Base-by-base conservation (phyloP, 768 basidiomycete species). In the Agaricus subrufescens region DNA sequence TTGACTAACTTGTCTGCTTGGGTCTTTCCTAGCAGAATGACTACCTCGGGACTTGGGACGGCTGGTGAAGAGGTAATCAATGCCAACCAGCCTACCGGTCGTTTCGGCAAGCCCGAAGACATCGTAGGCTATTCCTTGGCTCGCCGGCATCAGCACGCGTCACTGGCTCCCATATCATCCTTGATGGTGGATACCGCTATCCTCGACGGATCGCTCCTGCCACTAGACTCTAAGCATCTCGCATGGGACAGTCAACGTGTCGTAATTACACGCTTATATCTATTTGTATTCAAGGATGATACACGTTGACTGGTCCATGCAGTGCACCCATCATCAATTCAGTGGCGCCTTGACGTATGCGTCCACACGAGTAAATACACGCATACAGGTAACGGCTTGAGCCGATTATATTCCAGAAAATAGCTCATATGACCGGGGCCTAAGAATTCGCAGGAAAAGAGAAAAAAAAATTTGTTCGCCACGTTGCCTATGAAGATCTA, bases 11-110 rank as follows among this genome's bases (percentile, higher is more conserved):
- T 42, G 12, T 34, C 15, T 3, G 19, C 19, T 19, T 68, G 62
- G 43, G 70, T 91, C 11, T 94, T 89, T 72, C 89, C 88, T 0
- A 87, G 86, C 46, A 91, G 87, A 72, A 92, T 94, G 90, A 92
- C 91, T 1, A 82, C 87, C 0, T 90, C 74, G 49, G 86, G 83
- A 2, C 71, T 90, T 60, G 79, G 82, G 61, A 75, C 65, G 2
- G 69, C 69, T 2, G 85, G 86, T 6, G 80, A 81, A 56, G 77
- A 80, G 25, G 70, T 63, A 7, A 78, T 89, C 57, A 75, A 73
- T 39, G 65, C 73, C 1, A 65, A 62, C 15, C 87, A 91, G 57
- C 89, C 89, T 25, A 84, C 83, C 64, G 87, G 88, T 26, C 85
- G 90, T 4, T 74, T 81, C 57, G 90, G 90, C 2, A 62, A 67